phyloP scores from a whole-genome alignment of 345 rosid genomes.

The Erucastrum elatum region DNA sequence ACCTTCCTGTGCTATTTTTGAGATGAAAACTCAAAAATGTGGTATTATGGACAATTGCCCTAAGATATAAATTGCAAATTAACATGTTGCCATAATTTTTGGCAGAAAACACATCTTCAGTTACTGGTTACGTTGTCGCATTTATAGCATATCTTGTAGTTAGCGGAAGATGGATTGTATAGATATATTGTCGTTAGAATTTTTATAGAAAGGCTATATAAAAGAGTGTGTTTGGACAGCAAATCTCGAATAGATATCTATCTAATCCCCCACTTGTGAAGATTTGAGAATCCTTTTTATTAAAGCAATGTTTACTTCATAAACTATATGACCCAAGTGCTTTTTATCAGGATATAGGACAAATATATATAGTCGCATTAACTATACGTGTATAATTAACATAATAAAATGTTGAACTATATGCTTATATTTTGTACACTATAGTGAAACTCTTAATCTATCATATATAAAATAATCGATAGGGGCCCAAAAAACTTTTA shows the following conservation, averaged over 20 bases:
- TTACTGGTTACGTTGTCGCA: neutral
- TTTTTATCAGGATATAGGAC: conserved; percentile 11
- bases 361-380: conserved; percentile 23
- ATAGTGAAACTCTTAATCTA: conserved; percentile 25
- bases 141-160: too few relatives aligned
- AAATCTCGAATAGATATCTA: conserved; percentile 27
- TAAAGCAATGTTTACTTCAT: conserved; percentile 16
- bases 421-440: neutral
- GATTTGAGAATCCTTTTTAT: conserved; percentile 30
- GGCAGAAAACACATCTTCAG: too few relatives aligned
- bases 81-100: too few relatives aligned
- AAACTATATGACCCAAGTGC: conserved; percentile 21
- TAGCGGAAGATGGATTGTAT: neutral
- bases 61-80: too few relatives aligned
- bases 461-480: neutral
- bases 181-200: conserved; percentile 3
- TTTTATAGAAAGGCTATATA: neutral
- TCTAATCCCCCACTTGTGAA: conserved; percentile 15
- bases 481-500: neutral
- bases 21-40: too few relatives aligned
- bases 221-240: conserved; percentile 10
- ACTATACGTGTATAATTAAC: neutral
- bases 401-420: neutral
- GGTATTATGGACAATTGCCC: too few relatives aligned
- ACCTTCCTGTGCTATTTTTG: too few relatives aligned